Evolutionary conservation across 1,284 basidiomycete species (phyloP), one percentile per base, ranked within the genome.

Genomic region (Pterulicium gracile): DNA sequence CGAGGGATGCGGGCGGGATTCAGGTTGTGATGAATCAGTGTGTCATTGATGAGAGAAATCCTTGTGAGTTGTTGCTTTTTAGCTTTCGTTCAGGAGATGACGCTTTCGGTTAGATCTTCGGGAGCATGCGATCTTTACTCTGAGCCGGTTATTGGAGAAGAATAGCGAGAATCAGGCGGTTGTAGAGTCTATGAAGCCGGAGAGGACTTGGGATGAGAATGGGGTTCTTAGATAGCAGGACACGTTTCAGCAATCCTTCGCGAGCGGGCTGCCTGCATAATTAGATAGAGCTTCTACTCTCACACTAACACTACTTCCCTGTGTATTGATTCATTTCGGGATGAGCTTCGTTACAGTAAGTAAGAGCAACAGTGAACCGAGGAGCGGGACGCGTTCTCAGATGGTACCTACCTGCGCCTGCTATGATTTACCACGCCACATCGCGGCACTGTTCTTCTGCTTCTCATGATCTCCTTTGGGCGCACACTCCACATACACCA

Each of bases 21-120:
- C 72, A 79, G 47, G 73, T 89, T 36, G 72, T 95, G 3, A 78
- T 95, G 71, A 82, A 83, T 54, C 68, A 92, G 65, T 94, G 89
- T 60, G 87, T 89, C 18, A 71, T 91, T 20, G 91, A 96, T 59
- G 90, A 93, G 55, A 67, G 81, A 48, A 95, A 94, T 62, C 88
- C 90, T 35, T 93, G 91, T 94, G 59, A 61, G 81, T 74, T 32
- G 27, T n/a, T 32, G 7, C 27, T 32, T 32, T 32, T 32, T n/a
- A 32, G 7, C n/a, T 7, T 32, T 7, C 27, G n/a, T 32, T 32
- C 10, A 7, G 7, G 7, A n/a, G 27, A 32, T 32, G 27, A n/a
- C 7, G 35, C 42, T 4, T 24, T 27, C 50, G 44, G 18, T 17
- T 56, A 93, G 91, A 89, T 64, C 66, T 96, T 42, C 79, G 89